Evolutionary conservation across 2,329 filamentous ascomycete genomes (phyloP).

Genomic region (Aspergillus oerlinghausenensis): DNA sequence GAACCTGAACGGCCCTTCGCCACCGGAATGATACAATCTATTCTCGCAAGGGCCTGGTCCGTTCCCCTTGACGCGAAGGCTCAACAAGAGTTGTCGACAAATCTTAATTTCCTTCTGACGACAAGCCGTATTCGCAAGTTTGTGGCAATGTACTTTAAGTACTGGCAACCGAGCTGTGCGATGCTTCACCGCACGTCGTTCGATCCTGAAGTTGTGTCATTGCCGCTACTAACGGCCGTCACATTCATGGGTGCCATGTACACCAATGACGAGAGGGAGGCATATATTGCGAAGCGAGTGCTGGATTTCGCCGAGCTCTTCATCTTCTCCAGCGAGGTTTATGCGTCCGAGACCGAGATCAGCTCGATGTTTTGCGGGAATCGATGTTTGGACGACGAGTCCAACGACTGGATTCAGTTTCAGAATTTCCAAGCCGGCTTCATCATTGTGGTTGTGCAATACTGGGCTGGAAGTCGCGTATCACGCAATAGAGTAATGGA

Average conservation of each 20-base stretch:
- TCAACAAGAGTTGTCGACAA: slow-evolving; percentile 37
- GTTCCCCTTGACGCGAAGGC: slow-evolving; percentile 35
- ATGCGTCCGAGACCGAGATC: slow-evolving; percentile 39
- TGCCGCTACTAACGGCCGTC: slow-evolving; percentile 38
- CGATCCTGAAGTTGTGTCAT: slow-evolving; percentile 31
- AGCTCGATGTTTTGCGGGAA: slow-evolving; percentile 27
- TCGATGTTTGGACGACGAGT: slow-evolving; percentile 17
- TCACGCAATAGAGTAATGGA: slow-evolving; percentile 42
- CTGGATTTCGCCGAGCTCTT: slow-evolving; percentile 43
- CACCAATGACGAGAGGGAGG: slow-evolving; percentile 37
- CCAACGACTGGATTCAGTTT: slow-evolving; percentile 32
- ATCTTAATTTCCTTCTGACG: slow-evolving; percentile 38
- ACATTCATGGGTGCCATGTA: slow-evolving; percentile 45
- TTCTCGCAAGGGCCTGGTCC: slow-evolving; percentile 36
- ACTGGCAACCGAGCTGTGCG: slow-evolving; percentile 43
- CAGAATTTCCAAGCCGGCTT: slow-evolving; percentile 42
- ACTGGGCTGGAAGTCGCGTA: slow-evolving; percentile 39
- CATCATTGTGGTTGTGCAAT: slow-evolving; percentile 39
- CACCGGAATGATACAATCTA: slow-evolving; percentile 36
- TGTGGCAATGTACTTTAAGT: slow-evolving; percentile 40
- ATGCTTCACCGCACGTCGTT: slow-evolving; percentile 43
- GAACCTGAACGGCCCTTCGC: slow-evolving; percentile 37
- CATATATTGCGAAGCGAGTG: slow-evolving; percentile 34
- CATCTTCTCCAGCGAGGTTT: slow-evolving; percentile 41
- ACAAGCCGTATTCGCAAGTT: slow-evolving; percentile 40